phyloP scores from a whole-genome alignment of 2,329 filamentous ascomycete genomes.

The Talaromyces sp. region DNA sequence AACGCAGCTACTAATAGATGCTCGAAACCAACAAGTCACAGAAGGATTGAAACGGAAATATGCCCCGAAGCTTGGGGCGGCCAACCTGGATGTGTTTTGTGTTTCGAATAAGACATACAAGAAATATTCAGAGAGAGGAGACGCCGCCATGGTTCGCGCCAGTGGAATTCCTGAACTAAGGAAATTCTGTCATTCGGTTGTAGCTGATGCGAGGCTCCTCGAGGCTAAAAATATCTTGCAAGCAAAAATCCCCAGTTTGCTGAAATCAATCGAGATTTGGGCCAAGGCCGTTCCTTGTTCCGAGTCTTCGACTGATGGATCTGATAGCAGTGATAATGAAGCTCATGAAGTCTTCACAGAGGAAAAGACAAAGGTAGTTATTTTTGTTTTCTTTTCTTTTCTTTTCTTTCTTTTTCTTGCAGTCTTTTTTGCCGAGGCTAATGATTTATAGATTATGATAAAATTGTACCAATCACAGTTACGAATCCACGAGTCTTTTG shows the following conservation, averaged over 20 bases:
- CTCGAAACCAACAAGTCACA: not conserved
- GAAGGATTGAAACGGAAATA: not conserved
- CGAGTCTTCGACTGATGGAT: not conserved
- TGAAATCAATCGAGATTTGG: not conserved
- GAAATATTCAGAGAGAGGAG: not conserved
- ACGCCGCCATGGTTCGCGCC: not conserved
- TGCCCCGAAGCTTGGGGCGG: not conserved
- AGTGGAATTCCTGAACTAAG: slow-evolving; percentile 1
- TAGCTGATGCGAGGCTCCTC: not conserved
- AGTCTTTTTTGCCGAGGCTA: not conserved
- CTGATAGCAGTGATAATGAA: not conserved
- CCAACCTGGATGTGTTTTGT: not conserved
- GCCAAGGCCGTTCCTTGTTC: not conserved
- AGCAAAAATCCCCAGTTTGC: not conserved
- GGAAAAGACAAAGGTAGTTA: not conserved
- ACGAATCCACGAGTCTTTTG: not conserved
- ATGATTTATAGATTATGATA: not conserved
- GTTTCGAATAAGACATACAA: slow-evolving; percentile 2
- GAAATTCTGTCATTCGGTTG: not conserved
- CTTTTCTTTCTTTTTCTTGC: not conserved
- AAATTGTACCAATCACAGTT: not conserved
- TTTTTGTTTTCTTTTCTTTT: not conserved
- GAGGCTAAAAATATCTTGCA: not conserved
- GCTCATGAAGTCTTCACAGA: not conserved
- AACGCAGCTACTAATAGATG: not conserved